These are phyloP conservation scores for Candida stauntonica DNA, from an alignment of 805 yeast species.

Conservation along the genomic window DNA sequence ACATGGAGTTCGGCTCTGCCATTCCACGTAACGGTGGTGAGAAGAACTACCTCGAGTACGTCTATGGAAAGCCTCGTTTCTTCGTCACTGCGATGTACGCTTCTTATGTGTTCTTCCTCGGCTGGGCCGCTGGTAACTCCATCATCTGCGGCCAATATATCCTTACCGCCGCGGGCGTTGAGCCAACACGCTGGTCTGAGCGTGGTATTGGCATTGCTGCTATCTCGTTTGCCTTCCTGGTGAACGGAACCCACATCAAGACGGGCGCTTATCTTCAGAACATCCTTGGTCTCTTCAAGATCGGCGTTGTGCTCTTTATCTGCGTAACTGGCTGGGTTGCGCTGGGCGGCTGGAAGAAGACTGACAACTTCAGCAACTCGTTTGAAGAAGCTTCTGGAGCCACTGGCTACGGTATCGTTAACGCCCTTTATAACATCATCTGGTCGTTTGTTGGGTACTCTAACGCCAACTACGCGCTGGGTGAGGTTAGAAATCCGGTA, in stretches of 20 bases:
- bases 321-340: conserved; percentile 82
- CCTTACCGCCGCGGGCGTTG: conserved; percentile 66
- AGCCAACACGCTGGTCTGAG: conserved; percentile 69
- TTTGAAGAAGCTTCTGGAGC: conserved; percentile 51
- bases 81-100: conserved; percentile 64
- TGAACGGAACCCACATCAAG: conserved; percentile 58
- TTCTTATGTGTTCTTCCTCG: conserved; percentile 66
- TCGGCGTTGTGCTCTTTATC: conserved; percentile 65
- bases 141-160: conserved; percentile 77
- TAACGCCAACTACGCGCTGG: conserved; percentile 77
- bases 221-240: conserved; percentile 61
- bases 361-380: conserved; percentile 57
- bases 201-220: conserved; percentile 75
- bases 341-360: conserved; percentile 62
- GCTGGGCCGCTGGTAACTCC: conserved; percentile 85
- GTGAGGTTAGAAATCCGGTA: conserved; percentile 72
- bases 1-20: conserved; percentile 77
- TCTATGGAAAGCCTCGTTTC: conserved; percentile 64
- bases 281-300: conserved; percentile 65
- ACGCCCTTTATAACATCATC: conserved; percentile 75
- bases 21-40: conserved; percentile 85
- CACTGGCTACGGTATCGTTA: conserved; percentile 64
- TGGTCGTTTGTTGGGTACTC: conserved; percentile 86
- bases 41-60: conserved; percentile 72
- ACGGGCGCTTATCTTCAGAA: conserved; percentile 65